Evolutionary conservation across 2,329 filamentous ascomycete species (phyloP).

Genomic region (Aspergillus sp.): DNA sequence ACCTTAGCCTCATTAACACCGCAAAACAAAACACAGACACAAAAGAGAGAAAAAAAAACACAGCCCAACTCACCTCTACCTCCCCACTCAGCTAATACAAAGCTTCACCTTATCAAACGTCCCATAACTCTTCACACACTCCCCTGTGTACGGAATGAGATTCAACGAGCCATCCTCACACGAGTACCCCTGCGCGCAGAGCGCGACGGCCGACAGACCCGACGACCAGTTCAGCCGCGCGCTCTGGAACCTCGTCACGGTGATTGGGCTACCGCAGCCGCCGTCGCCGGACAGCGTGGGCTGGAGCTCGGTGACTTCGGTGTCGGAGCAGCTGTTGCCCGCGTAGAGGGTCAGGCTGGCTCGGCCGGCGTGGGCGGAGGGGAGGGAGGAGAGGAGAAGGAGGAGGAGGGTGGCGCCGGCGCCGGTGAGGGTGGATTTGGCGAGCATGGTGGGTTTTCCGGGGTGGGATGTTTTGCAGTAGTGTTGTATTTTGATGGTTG

Average conservation of each 20-base stretch:
- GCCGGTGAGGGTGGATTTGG: background rate
- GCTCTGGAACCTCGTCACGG: background rate
- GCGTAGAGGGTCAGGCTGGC: background rate
- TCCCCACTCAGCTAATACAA: background rate
- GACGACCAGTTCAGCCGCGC: background rate
- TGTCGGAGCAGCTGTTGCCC: background rate
- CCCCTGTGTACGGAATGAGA: background rate
- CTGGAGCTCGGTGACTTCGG: background rate
- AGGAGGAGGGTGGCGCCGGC: too few relatives aligned
- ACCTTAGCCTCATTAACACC: too few relatives aligned
- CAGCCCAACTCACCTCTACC: too few relatives aligned
- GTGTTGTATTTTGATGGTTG: too few relatives aligned
- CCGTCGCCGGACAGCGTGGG: background rate
- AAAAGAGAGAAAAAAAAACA: too few relatives aligned
- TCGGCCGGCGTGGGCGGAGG: too few relatives aligned
- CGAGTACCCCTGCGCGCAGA: background rate
- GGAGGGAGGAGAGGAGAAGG: background rate
- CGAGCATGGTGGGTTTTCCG: background rate
- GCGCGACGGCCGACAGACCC: background rate
- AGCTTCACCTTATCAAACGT: background rate
- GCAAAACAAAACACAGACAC: too few relatives aligned
- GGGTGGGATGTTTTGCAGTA: background rate
- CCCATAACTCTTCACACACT: background rate
- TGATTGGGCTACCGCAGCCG: background rate
- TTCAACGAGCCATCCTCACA: background rate